phyloP scores from a whole-genome alignment of 768 basidiomycete genomes.

The Termitomyces sp. region DNA sequence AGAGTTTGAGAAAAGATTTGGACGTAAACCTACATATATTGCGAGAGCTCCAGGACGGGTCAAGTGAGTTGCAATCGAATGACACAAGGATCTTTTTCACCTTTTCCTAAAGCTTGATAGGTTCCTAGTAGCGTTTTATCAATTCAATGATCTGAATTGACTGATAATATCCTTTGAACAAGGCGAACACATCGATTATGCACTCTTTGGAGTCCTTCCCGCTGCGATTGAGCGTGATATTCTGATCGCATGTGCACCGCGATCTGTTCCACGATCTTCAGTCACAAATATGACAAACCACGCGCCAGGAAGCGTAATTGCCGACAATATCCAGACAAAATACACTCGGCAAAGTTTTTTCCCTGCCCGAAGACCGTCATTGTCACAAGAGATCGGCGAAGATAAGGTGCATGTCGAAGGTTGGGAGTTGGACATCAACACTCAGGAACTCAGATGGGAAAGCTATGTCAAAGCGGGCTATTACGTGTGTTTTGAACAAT shows the following conservation, averaged over 20 bases:
- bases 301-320: conserved; percentile 49
- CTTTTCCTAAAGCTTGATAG: conserved; percentile 31
- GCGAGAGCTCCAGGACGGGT: conserved; percentile 76
- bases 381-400: conserved; percentile 21
- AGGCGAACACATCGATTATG: conserved; percentile 85
- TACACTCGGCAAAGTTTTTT: conserved; percentile 57
- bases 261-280: conserved; percentile 17
- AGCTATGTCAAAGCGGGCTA: conserved; percentile 87
- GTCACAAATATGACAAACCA: conserved; percentile 21
- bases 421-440: conserved; percentile 78
- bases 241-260: conserved; percentile 68
- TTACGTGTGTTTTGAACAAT: conserved; percentile 43
- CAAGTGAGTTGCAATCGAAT: conserved; percentile 42
- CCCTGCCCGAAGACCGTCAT: conserved; percentile 32
- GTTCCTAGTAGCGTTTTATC: conserved; percentile 15
- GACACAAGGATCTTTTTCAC: too few species aligned
- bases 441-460: conserved; percentile 69
- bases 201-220: conserved; percentile 78
- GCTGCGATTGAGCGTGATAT: conserved; percentile 84
- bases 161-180: conserved; percentile 1
- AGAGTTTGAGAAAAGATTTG: conserved; percentile 60
- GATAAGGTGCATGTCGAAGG: conserved; percentile 37
- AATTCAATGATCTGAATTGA: neutral
- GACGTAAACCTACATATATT: conserved; percentile 62
- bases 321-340: conserved; percentile 55